Evolutionary conservation across 208 protist species (phyloP).

Genomic region (Plasmodiophora brassicae): DNA sequence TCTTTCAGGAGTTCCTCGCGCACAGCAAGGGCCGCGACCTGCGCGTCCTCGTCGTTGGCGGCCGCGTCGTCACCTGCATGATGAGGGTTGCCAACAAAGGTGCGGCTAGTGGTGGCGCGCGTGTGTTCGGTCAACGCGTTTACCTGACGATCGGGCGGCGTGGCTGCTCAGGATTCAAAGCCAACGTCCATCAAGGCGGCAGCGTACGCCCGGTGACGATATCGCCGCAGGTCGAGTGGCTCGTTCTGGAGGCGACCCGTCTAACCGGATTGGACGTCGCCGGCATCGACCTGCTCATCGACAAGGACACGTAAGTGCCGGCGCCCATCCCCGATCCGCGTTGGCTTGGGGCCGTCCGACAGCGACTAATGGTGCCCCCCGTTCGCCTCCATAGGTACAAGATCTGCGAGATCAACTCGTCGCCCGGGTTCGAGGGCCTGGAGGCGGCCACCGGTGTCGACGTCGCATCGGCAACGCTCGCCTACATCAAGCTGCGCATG

Average conservation of each 20-base stretch:
- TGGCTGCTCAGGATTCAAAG: no score
- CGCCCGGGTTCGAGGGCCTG: constrained; percentile 50
- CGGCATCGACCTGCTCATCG: constrained; percentile 50
- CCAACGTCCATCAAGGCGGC: constrained; percentile 51
- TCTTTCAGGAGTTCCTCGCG: constrained; percentile 15
- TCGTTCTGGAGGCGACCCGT: constrained; percentile 36
- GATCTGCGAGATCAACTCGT: constrained; percentile 52
- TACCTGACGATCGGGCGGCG: no score
- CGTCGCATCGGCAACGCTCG: constrained; percentile 37
- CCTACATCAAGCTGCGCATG: constrained; percentile 38
- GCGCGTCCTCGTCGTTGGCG: constrained; percentile 46
- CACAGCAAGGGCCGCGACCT: constrained; percentile 44
- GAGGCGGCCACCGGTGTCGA: constrained; percentile 44
- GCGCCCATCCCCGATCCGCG: no score
- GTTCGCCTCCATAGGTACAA: no score
- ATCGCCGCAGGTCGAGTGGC: constrained; percentile 29
- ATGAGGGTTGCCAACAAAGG: constrained; percentile 43
- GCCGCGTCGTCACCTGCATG: constrained; percentile 42
- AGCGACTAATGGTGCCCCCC: no score
- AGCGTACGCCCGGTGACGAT: constrained; percentile 15
- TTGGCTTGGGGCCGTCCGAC: no score
- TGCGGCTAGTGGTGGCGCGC: no score
- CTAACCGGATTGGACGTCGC: constrained; percentile 43
- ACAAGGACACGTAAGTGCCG: constrained; percentile 47
- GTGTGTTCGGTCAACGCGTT: no score